Conservation (phyloP, 2,329 filamentous ascomycete genomes). For the Monosporascus sp. region DNA sequence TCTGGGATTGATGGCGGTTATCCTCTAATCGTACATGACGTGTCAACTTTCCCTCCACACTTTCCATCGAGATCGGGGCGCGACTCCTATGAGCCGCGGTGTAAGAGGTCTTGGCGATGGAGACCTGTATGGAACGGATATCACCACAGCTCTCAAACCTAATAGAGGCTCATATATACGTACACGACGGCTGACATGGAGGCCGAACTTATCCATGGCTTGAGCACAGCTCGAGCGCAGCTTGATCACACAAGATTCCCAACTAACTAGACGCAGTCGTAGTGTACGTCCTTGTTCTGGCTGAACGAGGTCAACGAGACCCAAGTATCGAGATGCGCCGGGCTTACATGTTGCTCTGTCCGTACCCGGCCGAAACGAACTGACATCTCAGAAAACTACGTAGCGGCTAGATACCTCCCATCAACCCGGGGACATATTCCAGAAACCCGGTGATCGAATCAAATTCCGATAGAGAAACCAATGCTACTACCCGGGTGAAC, state of each 20-base stretch:
- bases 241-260: no score
- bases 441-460: constrained; percentile 5
- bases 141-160: no score
- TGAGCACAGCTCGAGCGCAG: no score
- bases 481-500: background rate
- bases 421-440: constrained; percentile 6
- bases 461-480: background rate
- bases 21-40: background rate
- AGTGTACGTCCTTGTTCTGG: background rate
- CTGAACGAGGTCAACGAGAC: background rate
- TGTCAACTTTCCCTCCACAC: background rate
- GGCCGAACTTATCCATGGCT: no score
- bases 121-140: no score
- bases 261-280: no score
- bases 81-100: no score
- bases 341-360: background rate
- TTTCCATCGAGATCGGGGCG: background rate
- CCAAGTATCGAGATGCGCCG: background rate
- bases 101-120: no score
- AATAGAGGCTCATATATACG: no score
- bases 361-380: background rate
- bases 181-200: no score
- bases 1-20: background rate
- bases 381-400: constrained; percentile 3
- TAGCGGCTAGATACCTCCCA: constrained; percentile 1